These are phyloP conservation scores for Solanum sitiens DNA, from an alignment of 257 asterid genomes.

Conservation along the genomic window DNA sequence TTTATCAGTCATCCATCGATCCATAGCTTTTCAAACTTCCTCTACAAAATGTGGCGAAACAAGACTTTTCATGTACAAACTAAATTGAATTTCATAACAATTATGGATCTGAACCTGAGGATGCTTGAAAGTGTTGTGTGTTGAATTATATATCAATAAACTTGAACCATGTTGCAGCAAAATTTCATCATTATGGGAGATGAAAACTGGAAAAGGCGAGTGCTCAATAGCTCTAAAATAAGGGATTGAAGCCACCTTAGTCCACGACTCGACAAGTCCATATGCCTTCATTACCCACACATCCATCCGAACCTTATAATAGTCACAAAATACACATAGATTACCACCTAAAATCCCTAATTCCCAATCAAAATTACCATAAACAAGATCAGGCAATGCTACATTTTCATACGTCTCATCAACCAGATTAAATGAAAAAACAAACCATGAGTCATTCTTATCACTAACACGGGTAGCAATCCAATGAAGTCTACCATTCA, in stretches of 20 bases:
- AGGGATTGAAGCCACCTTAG: background rate
- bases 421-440: background rate
- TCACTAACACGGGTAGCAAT: background rate
- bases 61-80: conserved; percentile 20
- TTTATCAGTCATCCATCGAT: background rate
- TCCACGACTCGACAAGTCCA: background rate
- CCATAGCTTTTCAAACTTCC: background rate
- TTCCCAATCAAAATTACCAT: background rate
- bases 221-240: background rate
- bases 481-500: background rate
- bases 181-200: conserved; percentile 17
- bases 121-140: conserved; percentile 15
- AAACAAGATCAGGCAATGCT: background rate
- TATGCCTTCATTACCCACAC: background rate
- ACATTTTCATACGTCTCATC: background rate
- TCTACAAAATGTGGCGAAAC: conserved; percentile 16
- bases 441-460: background rate
- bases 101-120: background rate
- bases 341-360: background rate
- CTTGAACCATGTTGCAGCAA: conserved; percentile 13
- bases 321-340: background rate
- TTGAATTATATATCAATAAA: conserved; percentile 20
- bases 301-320: background rate
- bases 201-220: background rate
- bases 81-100: background rate